Conservation (phyloP, 805 yeast genomes). For the Metschnikowia matae region DNA sequence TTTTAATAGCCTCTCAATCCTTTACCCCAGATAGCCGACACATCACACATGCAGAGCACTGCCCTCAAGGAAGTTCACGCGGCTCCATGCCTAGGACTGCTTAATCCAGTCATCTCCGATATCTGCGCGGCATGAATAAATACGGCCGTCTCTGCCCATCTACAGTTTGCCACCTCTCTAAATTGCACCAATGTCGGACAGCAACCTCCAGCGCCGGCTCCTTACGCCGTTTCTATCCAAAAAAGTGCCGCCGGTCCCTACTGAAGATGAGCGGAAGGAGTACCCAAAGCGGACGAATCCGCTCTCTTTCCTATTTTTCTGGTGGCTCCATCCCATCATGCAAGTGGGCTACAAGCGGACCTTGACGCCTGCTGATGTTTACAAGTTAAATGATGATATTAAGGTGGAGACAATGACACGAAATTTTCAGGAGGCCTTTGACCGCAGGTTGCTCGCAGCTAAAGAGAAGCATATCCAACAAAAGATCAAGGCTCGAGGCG, state of each 20-base stretch:
- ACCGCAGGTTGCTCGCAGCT: conserved; percentile 10
- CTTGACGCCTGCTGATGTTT: conserved; percentile 60
- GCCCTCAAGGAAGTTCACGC: background rate
- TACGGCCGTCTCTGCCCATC: background rate
- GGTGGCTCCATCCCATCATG: conserved; percentile 68
- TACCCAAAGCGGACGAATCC: conserved; percentile 44
- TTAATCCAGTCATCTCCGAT: conserved; percentile 9
- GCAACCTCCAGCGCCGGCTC: conserved; percentile 29
- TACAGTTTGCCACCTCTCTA: background rate
- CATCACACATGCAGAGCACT: background rate
- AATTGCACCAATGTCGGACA: conserved; percentile 7
- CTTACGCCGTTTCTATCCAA: conserved; percentile 33
- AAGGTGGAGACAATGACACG: conserved; percentile 31
- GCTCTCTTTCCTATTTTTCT: conserved; percentile 46
- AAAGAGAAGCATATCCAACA: conserved; percentile 17
- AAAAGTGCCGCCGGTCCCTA: conserved; percentile 48
- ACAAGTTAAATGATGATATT: conserved; percentile 29
- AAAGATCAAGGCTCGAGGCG: conserved; percentile 27
- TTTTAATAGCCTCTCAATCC: too few species aligned
- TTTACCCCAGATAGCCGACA: background rate
- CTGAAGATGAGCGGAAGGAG: conserved; percentile 43
- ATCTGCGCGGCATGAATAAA: conserved; percentile 8
- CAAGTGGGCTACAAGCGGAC: conserved; percentile 70
- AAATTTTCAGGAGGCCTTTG: conserved; percentile 16
- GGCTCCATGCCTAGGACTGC: background rate